Base-by-base conservation (phyloP, 148 eudicot species). In the Fallopia convolvulus region DNA sequence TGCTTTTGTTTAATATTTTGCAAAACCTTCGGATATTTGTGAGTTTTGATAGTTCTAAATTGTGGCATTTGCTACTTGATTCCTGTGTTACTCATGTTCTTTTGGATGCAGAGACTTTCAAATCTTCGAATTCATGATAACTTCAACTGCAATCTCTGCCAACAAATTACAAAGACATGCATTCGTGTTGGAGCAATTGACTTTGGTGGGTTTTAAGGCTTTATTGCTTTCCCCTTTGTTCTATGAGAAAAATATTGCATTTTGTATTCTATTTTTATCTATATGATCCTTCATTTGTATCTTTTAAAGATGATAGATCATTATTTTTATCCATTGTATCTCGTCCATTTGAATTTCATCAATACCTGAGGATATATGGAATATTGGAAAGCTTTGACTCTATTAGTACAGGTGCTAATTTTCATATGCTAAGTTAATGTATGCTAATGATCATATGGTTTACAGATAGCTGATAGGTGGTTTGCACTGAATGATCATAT, bases 111-210 rank as follows among this genome's bases (percentile, higher is more conserved):
- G 99, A 86, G 99, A 74, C 82, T 95, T 77, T 91, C 97, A 6
- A 87, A 95, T 88, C 99, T 95, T 77, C 89, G 91, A 44, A 95
- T 95, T 80, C 89, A 87, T 84, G 92, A 84, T 71, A 84, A 91
- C 78, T 95, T 89, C 60, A 93, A 95, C 65, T 79, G 87, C 80
- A 84, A 84, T 76, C 90, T 93, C 68, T 92, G 97, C 86, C 84
- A 84, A 79, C 94, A 88, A 83, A 82, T 95, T 79, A 79, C 97
- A 9, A 92, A 92, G 81, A 88, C 97, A 8, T 92, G 99, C 81
- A 75, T 79, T 70, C 90, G 93, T 82, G 91, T 83, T 21, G 93
- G 93, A 42, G 93, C 93, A 20, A 82, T 91, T 79, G 92, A 91
- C 61, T 92, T 86, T 77, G 99, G 99, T 95, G 81, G 70, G 72